phyloP scores from a whole-genome alignment of 2,329 filamentous ascomycete genomes.

The Acarospora socialis region DNA sequence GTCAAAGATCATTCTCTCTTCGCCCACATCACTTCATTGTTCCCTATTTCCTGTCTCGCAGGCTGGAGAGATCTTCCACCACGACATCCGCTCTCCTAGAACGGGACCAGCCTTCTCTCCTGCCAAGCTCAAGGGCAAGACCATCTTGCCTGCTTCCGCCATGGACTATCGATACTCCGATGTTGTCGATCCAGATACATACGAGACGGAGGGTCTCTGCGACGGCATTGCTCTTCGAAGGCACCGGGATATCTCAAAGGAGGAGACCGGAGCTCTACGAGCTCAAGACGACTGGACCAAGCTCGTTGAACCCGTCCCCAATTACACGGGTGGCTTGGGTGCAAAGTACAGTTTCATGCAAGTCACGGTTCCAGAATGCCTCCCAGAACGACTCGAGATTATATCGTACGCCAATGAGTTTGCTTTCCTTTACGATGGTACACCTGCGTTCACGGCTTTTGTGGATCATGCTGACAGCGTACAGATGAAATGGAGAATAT shows the following conservation, averaged over 20 bases:
- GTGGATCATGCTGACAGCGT: neutral
- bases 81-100: neutral
- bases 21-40: too few relatives aligned
- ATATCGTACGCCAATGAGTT: constrained; percentile 29
- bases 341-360: constrained; percentile 19
- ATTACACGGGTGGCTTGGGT: constrained; percentile 21
- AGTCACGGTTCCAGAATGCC: constrained; percentile 24
- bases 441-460: neutral
- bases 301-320: constrained; percentile 17
- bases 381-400: constrained; percentile 27
- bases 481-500: too few relatives aligned
- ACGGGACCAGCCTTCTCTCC: neutral
- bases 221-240: constrained; percentile 18
- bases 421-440: constrained; percentile 28
- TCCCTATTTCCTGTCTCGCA: too few relatives aligned
- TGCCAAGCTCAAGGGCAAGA: neutral
- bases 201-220: constrained; percentile 20
- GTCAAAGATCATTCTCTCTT: too few relatives aligned
- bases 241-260: constrained; percentile 14
- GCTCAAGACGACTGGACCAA: constrained; percentile 25
- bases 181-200: constrained; percentile 16
- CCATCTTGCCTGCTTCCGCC: neutral
- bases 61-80: too few relatives aligned
- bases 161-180: constrained; percentile 20
- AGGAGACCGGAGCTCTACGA: constrained; percentile 20